Evolutionary conservation across 2,329 filamentous ascomycete species (phyloP).

Genomic region (Penicillium sclerotiorum): DNA sequence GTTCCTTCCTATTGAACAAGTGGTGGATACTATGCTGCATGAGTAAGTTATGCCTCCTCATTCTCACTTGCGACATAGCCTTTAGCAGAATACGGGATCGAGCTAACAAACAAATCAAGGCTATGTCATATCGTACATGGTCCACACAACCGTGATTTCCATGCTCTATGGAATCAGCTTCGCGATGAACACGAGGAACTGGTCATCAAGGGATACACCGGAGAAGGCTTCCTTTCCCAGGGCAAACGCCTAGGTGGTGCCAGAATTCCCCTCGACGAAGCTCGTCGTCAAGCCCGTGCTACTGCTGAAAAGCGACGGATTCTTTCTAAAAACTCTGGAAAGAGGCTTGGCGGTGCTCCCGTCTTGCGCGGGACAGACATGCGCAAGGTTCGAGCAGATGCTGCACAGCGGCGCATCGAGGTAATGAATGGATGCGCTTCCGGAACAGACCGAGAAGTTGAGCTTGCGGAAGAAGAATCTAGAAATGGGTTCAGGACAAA

Average conservation of each 20-base stretch:
- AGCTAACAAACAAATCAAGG: conserved; percentile 32
- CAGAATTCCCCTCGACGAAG: conserved; percentile 69
- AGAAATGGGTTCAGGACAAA: conserved; percentile 77
- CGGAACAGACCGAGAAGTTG: conserved; percentile 65
- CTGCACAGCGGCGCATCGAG: conserved; percentile 68
- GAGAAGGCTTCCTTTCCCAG: conserved; percentile 80
- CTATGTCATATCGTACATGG: conserved; percentile 85
- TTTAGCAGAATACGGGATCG: too few species aligned
- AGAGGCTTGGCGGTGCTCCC: conserved; percentile 68
- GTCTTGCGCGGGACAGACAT: conserved; percentile 66
- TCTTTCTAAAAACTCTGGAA: conserved; percentile 65
- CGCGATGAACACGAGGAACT: conserved; percentile 82
- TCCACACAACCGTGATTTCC: conserved; percentile 79
- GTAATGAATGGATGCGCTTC: conserved; percentile 75
- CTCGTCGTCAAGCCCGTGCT: conserved; percentile 70
- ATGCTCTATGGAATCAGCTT: conserved; percentile 85
- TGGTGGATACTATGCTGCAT: conserved; percentile 90
- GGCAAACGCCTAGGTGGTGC: conserved; percentile 73
- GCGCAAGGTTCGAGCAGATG: conserved; percentile 70
- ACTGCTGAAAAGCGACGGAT: conserved; percentile 71
- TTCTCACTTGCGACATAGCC: not conserved
- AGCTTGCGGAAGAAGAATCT: conserved; percentile 68
- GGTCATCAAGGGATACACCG: conserved; percentile 79
- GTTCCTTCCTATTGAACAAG: conserved; percentile 77
- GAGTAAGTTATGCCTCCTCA: conserved; percentile 54